These are phyloP conservation scores for Chrysophaeum taylorii DNA, from an alignment of 352 stramenopile species.

Conservation along the genomic window DNA sequence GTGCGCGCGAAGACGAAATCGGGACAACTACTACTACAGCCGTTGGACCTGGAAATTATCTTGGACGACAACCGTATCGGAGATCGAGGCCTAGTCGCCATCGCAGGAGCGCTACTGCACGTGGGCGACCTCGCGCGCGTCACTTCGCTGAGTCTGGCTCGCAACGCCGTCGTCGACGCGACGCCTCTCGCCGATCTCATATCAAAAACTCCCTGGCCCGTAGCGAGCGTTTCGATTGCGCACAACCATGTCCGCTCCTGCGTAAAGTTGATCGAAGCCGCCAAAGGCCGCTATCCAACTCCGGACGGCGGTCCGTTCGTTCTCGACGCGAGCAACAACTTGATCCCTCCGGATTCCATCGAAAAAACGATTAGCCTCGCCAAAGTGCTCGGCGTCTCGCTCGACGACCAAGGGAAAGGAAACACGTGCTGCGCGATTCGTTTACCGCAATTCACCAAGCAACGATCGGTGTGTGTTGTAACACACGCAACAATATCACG, in stretches of 20 bases:
- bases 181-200: neutral
- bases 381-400: neutral
- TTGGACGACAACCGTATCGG: neutral
- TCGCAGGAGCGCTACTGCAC: neutral
- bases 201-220: too few species aligned
- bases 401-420: neutral
- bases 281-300: neutral
- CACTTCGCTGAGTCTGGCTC: neutral
- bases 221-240: neutral
- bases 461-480: too few species aligned
- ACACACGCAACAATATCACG: too few species aligned
- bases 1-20: too few species aligned
- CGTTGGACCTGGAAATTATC: neutral
- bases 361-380: neutral
- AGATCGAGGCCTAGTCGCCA: neutral
- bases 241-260: neutral
- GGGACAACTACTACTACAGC: too few species aligned
- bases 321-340: neutral
- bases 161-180: neutral
- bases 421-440: too few species aligned
- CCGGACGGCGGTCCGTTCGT: neutral
- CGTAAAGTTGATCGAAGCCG: neutral
- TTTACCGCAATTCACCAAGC: too few species aligned
- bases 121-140: neutral
- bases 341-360: neutral